phyloP scores from a whole-genome alignment of 2,329 filamentous ascomycete species.

The Penicillium italicum region DNA sequence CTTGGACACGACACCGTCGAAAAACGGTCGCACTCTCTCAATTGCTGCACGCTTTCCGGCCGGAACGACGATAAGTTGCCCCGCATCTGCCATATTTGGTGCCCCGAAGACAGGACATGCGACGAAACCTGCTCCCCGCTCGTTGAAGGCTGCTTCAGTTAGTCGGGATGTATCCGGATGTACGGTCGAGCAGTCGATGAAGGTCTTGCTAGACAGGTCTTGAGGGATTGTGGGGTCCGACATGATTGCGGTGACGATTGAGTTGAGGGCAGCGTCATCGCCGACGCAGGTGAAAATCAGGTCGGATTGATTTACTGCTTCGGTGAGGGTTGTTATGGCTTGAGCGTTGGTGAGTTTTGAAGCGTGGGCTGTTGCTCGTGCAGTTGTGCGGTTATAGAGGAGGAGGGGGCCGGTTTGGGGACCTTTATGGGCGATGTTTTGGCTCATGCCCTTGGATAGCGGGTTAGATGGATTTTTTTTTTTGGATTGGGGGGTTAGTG shows the following conservation, averaged over 20 bases:
- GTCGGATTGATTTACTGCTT: slow-evolving; percentile 65
- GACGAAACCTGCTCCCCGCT: slow-evolving; percentile 68
- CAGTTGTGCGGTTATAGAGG: slow-evolving; percentile 73
- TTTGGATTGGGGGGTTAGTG: not conserved
- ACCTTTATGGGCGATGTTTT: slow-evolving; percentile 77
- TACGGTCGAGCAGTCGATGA: slow-evolving; percentile 84
- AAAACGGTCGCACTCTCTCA: slow-evolving; percentile 64
- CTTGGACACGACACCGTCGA: slow-evolving; percentile 64
- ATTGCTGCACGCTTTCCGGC: slow-evolving; percentile 62
- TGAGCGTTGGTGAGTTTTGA: slow-evolving; percentile 57
- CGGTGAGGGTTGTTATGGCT: slow-evolving; percentile 61
- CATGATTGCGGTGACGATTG: slow-evolving; percentile 58
- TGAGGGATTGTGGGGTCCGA: slow-evolving; percentile 5
- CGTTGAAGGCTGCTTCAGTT: slow-evolving; percentile 55
- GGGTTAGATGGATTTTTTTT: slow-evolving; percentile 7
- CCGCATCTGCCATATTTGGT: slow-evolving; percentile 52
- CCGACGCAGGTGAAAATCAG: slow-evolving; percentile 79
- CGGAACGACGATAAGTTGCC: slow-evolving; percentile 68
- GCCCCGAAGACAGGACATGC: slow-evolving; percentile 58
- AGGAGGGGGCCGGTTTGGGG: slow-evolving; percentile 67
- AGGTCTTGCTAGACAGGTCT: slow-evolving; percentile 66
- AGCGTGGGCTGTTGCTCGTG: slow-evolving; percentile 63
- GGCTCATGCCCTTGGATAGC: slow-evolving; percentile 68
- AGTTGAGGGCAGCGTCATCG: slow-evolving; percentile 69
- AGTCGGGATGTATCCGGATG: slow-evolving; percentile 75